Evolutionary conservation across 805 yeast genomes (phyloP).

Genomic region (Suhomyces faveliae): DNA sequence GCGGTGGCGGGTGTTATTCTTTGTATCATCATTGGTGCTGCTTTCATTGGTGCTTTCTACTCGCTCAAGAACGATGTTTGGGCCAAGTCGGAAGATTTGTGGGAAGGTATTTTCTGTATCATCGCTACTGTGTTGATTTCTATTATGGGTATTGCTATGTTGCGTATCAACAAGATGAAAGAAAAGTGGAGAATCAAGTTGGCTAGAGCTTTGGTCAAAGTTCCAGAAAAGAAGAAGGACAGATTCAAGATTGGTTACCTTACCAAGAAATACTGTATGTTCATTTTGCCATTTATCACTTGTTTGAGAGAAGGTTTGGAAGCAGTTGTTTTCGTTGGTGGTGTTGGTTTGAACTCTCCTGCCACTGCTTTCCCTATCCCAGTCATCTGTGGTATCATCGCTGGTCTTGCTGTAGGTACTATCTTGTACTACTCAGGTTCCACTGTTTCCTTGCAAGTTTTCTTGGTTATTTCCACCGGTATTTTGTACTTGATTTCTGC

Average conservation of each 20-base stretch:
- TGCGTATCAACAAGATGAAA: conserved; percentile 29
- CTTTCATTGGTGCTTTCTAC: conserved; percentile 25
- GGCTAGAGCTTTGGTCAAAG: conserved; percentile 21
- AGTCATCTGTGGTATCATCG: conserved; percentile 22
- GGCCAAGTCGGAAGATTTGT: conserved; percentile 22
- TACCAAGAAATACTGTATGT: conserved; percentile 80
- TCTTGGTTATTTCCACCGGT: conserved; percentile 25
- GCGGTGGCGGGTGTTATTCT: conserved; percentile 19
- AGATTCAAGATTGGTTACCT: conserved; percentile 49
- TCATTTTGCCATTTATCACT: conserved; percentile 85
- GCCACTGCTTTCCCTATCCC: conserved; percentile 26
- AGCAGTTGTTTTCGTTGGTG: conserved; percentile 94
- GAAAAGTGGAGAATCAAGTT: conserved; percentile 31
- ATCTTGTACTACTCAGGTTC: conserved; percentile 25
- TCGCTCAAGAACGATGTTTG: conserved; percentile 21
- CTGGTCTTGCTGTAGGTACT: conserved; percentile 21
- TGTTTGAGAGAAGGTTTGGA: conserved; percentile 95
- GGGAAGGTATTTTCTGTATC: conserved; percentile 28
- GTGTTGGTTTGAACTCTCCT: conserved; percentile 68
- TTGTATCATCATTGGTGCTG: conserved; percentile 23
- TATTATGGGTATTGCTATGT: conserved; percentile 28
- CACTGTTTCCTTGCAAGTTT: conserved; percentile 20
- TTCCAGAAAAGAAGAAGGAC: conserved; percentile 14
- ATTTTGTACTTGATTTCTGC: conserved; percentile 25
- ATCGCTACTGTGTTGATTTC: conserved; percentile 26